These are phyloP conservation scores for Pholiota microspora DNA, from an alignment of 768 basidiomycete genomes.

Conservation along the genomic window DNA sequence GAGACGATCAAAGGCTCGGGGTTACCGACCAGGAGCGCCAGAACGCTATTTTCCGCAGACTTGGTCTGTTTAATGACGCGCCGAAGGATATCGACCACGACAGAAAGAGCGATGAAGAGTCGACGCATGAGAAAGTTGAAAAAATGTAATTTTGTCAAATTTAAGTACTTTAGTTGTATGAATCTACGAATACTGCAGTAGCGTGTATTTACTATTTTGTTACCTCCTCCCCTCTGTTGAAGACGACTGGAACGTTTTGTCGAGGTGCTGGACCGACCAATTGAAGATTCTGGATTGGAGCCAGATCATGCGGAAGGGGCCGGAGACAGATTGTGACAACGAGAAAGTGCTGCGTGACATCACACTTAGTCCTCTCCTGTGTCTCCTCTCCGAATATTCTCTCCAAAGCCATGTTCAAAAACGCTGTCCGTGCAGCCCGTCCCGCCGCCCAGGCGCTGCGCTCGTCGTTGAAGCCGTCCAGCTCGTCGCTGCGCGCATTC, in stretches of 20 bases:
- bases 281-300: not conserved
- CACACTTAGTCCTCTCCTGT: constrained; percentile 8
- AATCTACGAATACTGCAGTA: not conserved
- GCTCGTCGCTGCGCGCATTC: constrained; percentile 48
- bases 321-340: constrained; percentile 28
- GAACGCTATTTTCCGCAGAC: constrained; percentile 52
- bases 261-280: not conserved
- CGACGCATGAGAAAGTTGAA: not conserved
- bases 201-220: not conserved
- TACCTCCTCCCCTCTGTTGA: not conserved
- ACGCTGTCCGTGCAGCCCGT: constrained; percentile 44
- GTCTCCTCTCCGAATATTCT: constrained; percentile 15
- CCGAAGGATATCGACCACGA: constrained; percentile 7
- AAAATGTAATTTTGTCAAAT: not conserved
- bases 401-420: constrained; percentile 40
- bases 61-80: constrained; percentile 48
- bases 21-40: constrained; percentile 51
- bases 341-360: constrained; percentile 13
- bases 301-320: constrained; percentile 14
- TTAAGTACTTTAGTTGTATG: not conserved
- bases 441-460: constrained; percentile 40
- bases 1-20: constrained; percentile 50
- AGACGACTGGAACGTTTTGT: not conserved
- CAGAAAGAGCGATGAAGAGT: constrained; percentile 23
- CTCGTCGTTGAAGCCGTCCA: constrained; percentile 30